Conservation (phyloP, 805 yeast species). For the Candida endomychidarum region DNA sequence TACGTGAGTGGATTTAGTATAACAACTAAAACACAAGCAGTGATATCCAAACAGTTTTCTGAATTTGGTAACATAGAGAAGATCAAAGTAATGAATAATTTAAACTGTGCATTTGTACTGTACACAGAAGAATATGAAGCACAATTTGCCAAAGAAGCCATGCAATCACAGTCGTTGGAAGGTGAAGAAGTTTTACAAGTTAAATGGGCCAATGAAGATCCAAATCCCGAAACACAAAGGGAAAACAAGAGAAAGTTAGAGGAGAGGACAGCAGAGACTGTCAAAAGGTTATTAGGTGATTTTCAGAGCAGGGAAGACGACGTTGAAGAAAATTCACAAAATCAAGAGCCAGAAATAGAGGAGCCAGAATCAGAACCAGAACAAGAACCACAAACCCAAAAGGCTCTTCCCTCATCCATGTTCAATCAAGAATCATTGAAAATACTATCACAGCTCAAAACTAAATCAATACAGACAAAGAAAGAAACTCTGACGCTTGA, state of each 20-base stretch:
- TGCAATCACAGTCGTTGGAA: conserved; percentile 73
- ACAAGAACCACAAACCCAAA: neutral
- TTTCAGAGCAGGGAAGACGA: conserved; percentile 16
- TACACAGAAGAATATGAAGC: conserved; percentile 70
- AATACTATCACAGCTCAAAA: conserved; percentile 15
- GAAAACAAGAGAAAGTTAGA: conserved; percentile 51
- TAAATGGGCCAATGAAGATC: conserved; percentile 90
- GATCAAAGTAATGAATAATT: conserved; percentile 57
- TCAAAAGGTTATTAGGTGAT: conserved; percentile 39
- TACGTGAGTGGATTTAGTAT: conserved; percentile 64
- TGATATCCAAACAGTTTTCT: conserved; percentile 48
- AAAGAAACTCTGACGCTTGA: neutral
- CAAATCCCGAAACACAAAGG: conserved; percentile 63
- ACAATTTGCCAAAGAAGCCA: conserved; percentile 94
- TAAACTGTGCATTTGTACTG: conserved; percentile 78
- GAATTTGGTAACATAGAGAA: conserved; percentile 77
- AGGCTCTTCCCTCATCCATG: conserved; percentile 9
- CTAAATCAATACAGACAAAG: neutral
- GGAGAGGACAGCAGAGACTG: conserved; percentile 53
- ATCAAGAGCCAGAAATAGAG: conserved; percentile 13
- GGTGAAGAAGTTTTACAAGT: conserved; percentile 66
- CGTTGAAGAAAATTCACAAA: conserved; percentile 19
- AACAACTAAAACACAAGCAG: conserved; percentile 37
- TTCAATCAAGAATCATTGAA: conserved; percentile 16
- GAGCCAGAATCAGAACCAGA: conserved; percentile 7